Percentiles rank a stretch among this genome's conserved stretches.
Evolutionary conservation across 345 rosid genomes (phyloP).

Genomic region (Citrus inodora): DNA sequence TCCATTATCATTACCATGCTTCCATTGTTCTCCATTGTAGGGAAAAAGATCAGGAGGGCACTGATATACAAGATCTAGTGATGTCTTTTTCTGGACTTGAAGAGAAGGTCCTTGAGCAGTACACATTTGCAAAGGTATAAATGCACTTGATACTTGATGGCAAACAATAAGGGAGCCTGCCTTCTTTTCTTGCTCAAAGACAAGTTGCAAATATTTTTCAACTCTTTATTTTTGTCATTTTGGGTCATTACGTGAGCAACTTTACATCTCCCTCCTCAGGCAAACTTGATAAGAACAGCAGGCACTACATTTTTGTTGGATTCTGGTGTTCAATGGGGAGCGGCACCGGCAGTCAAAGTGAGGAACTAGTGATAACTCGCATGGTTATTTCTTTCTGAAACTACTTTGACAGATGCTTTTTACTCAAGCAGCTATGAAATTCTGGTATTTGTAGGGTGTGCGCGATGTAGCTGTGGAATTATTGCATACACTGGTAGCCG

Average conservation of each 20-base stretch:
- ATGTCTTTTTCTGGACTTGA: constrained; percentile 75
- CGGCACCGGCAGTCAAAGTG: constrained; percentile 90
- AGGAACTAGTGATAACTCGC: constrained; percentile 18
- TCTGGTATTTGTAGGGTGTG: constrained; percentile 60
- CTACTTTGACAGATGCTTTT: neutral
- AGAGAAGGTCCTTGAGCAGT: constrained; percentile 87
- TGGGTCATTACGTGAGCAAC: neutral
- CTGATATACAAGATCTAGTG: constrained; percentile 74
- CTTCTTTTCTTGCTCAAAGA: neutral
- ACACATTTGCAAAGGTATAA: constrained; percentile 89
- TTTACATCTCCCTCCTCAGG: constrained; percentile 38
- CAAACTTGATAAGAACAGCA: constrained; percentile 86
- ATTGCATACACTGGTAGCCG: constrained; percentile 86
- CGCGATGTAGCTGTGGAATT: constrained; percentile 95
- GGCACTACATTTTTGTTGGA: constrained; percentile 74
- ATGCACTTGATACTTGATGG: neutral
- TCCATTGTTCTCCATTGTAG: constrained; percentile 37
- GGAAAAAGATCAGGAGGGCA: constrained; percentile 58
- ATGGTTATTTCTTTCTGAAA: neutral
- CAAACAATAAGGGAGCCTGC: neutral
- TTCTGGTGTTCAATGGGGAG: constrained; percentile 94
- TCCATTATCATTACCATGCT: constrained; percentile 10
- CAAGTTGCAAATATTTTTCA: neutral
- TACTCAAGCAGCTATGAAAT: constrained; percentile 4
- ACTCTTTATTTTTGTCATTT: neutral